A percentile compares a stretch with the other conserved stretches of the same genome.
phyloP scores from a whole-genome alignment of 1,284 basidiomycete genomes.

The Meira nashicola region DNA sequence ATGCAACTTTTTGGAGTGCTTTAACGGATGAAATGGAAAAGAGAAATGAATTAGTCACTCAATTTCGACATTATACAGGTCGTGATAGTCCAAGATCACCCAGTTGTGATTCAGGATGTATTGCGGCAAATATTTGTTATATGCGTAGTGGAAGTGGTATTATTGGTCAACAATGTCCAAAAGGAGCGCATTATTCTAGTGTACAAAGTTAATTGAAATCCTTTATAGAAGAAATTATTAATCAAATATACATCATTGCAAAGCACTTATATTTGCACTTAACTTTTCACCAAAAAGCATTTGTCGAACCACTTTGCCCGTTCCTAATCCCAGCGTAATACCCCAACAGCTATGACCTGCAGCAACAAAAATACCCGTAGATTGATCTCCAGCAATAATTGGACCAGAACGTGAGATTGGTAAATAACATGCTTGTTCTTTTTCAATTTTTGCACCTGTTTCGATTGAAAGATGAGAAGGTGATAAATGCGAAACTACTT shows the following conservation, averaged over 20 bases:
- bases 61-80: conserved; percentile 68
- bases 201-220: conserved; percentile 59
- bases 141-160: conserved; percentile 66
- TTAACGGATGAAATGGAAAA: conserved; percentile 70
- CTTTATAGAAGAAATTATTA: too few species aligned
- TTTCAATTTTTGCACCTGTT: conserved; percentile 49
- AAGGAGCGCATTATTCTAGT: conserved; percentile 61
- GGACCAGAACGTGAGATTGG: conserved; percentile 58
- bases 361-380: conserved; percentile 56
- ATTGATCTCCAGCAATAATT: conserved; percentile 56
- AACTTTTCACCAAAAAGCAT: background rate
- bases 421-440: conserved; percentile 60
- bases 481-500: conserved; percentile 56
- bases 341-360: conserved; percentile 58
- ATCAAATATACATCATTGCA: background rate
- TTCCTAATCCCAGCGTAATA: conserved; percentile 46
- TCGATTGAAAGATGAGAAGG: conserved; percentile 54
- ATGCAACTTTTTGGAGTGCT: conserved; percentile 76
- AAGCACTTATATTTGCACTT: conserved; percentile 5
- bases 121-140: conserved; percentile 70
- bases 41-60: conserved; percentile 63
- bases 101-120: conserved; percentile 63
- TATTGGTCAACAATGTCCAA: conserved; percentile 61
- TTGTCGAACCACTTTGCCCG: background rate
- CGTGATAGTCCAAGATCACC: conserved; percentile 60